These are phyloP conservation scores for Leucosporidium scottii DNA, from an alignment of 768 basidiomycete species.

Conservation along the genomic window DNA sequence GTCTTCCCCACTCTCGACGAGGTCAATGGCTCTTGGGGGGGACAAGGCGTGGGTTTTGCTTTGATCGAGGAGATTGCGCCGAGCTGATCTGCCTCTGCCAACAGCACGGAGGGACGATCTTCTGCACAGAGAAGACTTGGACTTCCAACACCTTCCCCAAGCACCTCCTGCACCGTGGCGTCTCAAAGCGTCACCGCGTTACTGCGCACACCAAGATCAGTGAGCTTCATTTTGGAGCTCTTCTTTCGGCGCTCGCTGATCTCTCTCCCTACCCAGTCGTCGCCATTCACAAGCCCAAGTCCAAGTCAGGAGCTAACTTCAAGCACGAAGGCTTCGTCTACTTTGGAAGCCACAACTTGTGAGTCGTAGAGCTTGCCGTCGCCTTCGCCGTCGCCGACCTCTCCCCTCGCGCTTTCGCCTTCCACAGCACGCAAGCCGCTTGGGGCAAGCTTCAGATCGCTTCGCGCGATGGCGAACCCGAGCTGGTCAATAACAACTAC, in stretches of 20 bases:
- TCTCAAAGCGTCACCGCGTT: slow-evolving; percentile 17
- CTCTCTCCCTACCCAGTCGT: background rate
- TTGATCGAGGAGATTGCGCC: background rate
- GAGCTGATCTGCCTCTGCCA: background rate
- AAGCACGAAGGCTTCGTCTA: slow-evolving; percentile 24
- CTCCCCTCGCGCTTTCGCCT: too few species aligned
- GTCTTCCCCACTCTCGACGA: slow-evolving; percentile 23
- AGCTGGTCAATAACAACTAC: slow-evolving; percentile 14
- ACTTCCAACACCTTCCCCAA: background rate
- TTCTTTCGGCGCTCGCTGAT: too few species aligned
- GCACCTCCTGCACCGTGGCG: slow-evolving; percentile 13
- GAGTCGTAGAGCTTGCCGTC: background rate
- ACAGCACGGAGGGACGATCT: slow-evolving; percentile 26
- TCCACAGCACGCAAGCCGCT: slow-evolving; percentile 21
- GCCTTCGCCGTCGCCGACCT: background rate
- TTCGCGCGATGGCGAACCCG: background rate
- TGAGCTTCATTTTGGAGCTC: too few species aligned
- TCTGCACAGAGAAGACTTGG: slow-evolving; percentile 14
- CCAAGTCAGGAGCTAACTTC: background rate
- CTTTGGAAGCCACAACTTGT: slow-evolving; percentile 29
- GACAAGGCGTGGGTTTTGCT: background rate
- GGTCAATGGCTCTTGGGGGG: slow-evolving; percentile 3
- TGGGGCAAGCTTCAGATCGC: slow-evolving; percentile 23
- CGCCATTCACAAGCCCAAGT: slow-evolving; percentile 9
- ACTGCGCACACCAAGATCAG: slow-evolving; percentile 27